Evolutionary conservation across 768 basidiomycete species (phyloP).

Genomic region (Russula ochroleuca): DNA sequence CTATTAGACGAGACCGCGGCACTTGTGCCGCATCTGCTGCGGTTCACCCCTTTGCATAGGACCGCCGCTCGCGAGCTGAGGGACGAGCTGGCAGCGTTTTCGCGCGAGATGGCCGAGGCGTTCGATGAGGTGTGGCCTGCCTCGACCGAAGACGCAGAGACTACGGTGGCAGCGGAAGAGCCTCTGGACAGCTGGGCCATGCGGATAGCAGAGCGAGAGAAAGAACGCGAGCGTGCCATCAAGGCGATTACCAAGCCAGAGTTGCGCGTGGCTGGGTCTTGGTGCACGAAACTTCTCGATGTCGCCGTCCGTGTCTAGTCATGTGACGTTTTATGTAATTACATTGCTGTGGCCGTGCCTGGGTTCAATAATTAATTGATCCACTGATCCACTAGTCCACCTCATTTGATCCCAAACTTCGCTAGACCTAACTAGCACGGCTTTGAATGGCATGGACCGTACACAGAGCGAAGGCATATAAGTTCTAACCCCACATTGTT

Average conservation of each 20-base stretch:
- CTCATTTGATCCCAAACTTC: too few relatives aligned
- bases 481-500: not conserved
- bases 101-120: constrained; percentile 49
- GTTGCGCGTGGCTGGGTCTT: constrained; percentile 14
- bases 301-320: not conserved
- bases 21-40: constrained; percentile 72
- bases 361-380: too few relatives aligned
- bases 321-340: not conserved
- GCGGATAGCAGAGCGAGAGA: constrained; percentile 25
- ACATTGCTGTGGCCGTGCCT: too few relatives aligned
- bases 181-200: constrained; percentile 25
- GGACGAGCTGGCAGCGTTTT: constrained; percentile 51
- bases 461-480: not conserved
- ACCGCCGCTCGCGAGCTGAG: constrained; percentile 66
- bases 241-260: constrained; percentile 23
- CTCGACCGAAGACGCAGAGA: constrained; percentile 36
- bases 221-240: constrained; percentile 24
- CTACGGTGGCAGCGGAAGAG: constrained; percentile 22
- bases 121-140: constrained; percentile 67
- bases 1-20: constrained; percentile 57
- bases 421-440: too few relatives aligned
- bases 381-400: too few relatives aligned
- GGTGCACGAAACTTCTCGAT: constrained; percentile 22
- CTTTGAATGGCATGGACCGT: not conserved
- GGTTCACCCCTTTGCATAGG: constrained; percentile 63